Base-by-base conservation (phyloP, 1,284 basidiomycete species). In the Ustilago loliicola region DNA sequence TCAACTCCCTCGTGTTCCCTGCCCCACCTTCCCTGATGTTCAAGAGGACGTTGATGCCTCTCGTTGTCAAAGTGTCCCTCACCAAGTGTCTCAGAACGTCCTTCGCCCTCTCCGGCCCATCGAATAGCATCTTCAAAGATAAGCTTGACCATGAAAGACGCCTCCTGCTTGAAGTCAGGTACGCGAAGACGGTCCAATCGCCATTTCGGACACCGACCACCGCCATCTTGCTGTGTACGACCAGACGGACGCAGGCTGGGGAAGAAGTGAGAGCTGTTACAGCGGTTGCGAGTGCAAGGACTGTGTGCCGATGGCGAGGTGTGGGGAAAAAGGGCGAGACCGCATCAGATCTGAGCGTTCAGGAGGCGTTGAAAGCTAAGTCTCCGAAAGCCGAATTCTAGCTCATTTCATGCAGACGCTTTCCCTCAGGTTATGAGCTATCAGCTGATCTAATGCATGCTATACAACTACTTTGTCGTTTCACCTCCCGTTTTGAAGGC, bases 221-320 rank as follows among this genome's bases (percentile, higher is more conserved):
- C n/a, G 23, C 25, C 25, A 9, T 25, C 17, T 25, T 27, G 15
- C n/a, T 50, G 10, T 15, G 48, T 0, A 25, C 21, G 19, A 23
- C 23, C 8, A 9, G 10, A 23, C 8, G 45, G 21, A 8, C 9
- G 45, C n/a, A 48, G 9, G 45, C 21, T 48, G 45, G 21, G 45
- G 21, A 48, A 23, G n/a, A 7, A 27, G 42, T 21, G 9, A 11
- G 42, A 17, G 21, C 3, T 38, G n/a, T 23, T 7, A 21, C 42
- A 45, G 42, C 42, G n/a, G 42, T 10, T 45, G 42, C n/a, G 42
- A 45, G n/a, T 27, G 48, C 48, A 25, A 27, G 13, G n/a, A 27
- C 11, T 27, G 25, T 50, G 48, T 50, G 25, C 48, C 48, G 48
- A 50, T 27, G 23, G 48, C 48, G 45, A 21, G 45, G 45, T n/a